phyloP scores from a whole-genome alignment of 768 basidiomycete genomes.

The Suillus plorans region DNA sequence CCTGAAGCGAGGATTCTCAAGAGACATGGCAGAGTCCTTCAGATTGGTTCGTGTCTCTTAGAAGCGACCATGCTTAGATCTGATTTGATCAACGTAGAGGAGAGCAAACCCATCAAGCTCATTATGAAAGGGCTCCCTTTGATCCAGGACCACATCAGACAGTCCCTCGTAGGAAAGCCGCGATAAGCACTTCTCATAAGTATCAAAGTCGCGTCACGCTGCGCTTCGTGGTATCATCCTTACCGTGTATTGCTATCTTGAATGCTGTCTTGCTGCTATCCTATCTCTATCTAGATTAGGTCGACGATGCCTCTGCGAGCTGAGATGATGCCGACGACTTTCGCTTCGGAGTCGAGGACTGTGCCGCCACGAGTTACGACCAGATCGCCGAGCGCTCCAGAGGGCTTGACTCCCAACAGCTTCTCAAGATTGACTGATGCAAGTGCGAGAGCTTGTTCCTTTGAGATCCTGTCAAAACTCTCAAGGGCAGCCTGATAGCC shows the following conservation, averaged over 20 bases:
- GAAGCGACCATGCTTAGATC: background rate
- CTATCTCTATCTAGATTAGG: conserved; percentile 34
- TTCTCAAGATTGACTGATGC: conserved; percentile 56
- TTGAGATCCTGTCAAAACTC: conserved; percentile 37
- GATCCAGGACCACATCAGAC: conserved; percentile 57
- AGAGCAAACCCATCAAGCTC: conserved; percentile 74
- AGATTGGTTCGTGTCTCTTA: conserved; percentile 50
- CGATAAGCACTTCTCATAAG: background rate
- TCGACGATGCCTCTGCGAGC: conserved; percentile 49
- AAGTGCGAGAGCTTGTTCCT: conserved; percentile 49
- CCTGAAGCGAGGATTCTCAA: conserved; percentile 44
- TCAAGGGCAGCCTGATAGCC: conserved; percentile 39
- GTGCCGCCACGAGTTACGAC: conserved; percentile 59
- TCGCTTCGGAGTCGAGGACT: conserved; percentile 43
- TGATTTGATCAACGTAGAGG: conserved; percentile 41
- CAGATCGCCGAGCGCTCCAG: conserved; percentile 43
- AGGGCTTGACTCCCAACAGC: conserved; percentile 32
- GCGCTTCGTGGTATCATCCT: background rate
- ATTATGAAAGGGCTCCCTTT: conserved; percentile 64
- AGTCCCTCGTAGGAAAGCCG: conserved; percentile 12
- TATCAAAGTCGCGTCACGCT: background rate
- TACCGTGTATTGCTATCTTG: conserved; percentile 1
- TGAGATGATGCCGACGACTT: conserved; percentile 56
- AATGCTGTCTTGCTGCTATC: conserved; percentile 2
- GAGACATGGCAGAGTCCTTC: conserved; percentile 63